These are phyloP conservation scores for Mycosphaerella arachidis DNA, from an alignment of 2,329 filamentous ascomycete genomes.

Conservation along the genomic window DNA sequence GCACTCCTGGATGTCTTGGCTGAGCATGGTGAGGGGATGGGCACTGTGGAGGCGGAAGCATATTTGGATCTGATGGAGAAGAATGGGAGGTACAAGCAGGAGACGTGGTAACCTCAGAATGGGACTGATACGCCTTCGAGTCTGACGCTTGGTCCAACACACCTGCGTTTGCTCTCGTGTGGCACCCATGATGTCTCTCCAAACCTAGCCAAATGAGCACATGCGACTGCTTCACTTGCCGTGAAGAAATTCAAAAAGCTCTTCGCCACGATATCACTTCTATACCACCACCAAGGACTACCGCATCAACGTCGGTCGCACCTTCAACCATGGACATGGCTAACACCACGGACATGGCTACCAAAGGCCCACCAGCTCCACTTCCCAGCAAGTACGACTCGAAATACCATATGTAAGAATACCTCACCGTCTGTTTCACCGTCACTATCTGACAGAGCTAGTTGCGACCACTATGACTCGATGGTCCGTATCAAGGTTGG, in stretches of 20 bases:
- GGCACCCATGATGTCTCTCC: too few relatives aligned
- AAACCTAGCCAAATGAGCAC: too few relatives aligned
- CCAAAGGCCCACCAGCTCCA: not conserved
- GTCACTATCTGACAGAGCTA: not conserved
- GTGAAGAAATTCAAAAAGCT: too few relatives aligned
- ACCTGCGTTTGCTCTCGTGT: too few relatives aligned
- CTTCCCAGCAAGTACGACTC: not conserved
- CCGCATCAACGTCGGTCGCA: too few relatives aligned
- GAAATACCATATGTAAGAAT: not conserved
- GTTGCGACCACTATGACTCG: not conserved
- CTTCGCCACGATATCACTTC: too few relatives aligned
- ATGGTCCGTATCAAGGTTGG: conserved; percentile 12
- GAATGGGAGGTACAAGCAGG: conserved; percentile 60
- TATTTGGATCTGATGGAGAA: conserved; percentile 51
- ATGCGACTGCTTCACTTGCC: too few relatives aligned
- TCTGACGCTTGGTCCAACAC: too few relatives aligned
- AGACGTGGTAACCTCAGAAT: conserved; percentile 55
- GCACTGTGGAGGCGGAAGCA: conserved; percentile 57
- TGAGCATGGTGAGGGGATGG: conserved; percentile 32
- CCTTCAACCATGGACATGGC: not conserved
- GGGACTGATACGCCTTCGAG: not conserved
- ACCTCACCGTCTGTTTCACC: not conserved
- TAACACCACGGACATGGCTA: not conserved
- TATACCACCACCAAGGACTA: too few relatives aligned
- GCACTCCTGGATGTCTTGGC: conserved; percentile 60